Conservation (phyloP, 129 eudicot genomes). For the Rutidosis leptorrhynchoides region DNA sequence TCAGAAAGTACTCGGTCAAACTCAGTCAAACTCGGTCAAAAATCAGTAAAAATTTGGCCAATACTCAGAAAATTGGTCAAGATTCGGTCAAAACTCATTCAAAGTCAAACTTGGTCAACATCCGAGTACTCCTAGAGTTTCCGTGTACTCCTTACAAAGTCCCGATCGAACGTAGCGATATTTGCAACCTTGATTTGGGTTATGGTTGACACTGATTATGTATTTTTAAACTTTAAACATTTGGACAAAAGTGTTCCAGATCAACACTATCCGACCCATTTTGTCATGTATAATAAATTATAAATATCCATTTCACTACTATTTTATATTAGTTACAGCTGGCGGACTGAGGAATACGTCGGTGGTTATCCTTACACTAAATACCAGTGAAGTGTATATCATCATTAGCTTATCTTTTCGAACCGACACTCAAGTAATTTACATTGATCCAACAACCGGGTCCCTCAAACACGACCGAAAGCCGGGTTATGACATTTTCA, state of each 20-base stretch:
- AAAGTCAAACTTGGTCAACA: too few species aligned
- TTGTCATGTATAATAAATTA: not conserved
- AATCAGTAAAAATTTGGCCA: too few species aligned
- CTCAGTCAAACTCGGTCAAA: too few species aligned
- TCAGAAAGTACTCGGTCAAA: too few species aligned
- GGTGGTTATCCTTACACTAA: slow-evolving; percentile 59
- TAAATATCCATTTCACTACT: not conserved
- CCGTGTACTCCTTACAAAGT: too few species aligned
- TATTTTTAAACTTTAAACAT: too few species aligned
- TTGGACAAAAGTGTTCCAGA: not conserved
- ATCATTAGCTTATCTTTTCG: slow-evolving; percentile 61
- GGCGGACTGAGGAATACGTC: slow-evolving; percentile 62
- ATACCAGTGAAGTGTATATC: slow-evolving; percentile 69
- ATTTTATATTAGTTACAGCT: slow-evolving; percentile 30
- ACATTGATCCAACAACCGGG: slow-evolving; percentile 87
- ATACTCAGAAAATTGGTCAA: too few species aligned
- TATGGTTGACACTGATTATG: not conserved
- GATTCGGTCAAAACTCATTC: too few species aligned
- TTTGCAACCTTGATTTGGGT: too few species aligned
- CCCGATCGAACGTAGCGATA: too few species aligned
- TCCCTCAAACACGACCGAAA: slow-evolving; percentile 57
- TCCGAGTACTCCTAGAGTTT: too few species aligned
- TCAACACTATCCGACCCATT: not conserved
- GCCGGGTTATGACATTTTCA: slow-evolving; percentile 61
- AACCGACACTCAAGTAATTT: slow-evolving; percentile 76